These are phyloP conservation scores for Rhizophora apiculata DNA, from an alignment of 345 rosid species.

Conservation along the genomic window DNA sequence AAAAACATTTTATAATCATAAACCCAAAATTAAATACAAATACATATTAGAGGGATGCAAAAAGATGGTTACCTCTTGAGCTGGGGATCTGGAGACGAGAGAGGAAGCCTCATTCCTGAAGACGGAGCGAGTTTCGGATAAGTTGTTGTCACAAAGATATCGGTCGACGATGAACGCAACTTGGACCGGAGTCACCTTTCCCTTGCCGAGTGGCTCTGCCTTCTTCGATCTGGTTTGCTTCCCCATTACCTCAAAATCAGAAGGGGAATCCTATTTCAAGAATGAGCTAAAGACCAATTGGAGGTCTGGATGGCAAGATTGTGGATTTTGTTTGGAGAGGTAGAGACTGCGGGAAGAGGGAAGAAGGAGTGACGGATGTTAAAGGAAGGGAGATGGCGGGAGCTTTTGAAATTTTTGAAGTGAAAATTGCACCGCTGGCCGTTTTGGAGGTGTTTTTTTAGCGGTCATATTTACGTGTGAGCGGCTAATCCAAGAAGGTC, in stretches of 20 bases:
- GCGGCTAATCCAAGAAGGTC: too few relatives aligned
- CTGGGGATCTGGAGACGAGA: constrained; percentile 64
- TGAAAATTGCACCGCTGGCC: neutral
- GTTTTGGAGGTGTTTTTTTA: neutral
- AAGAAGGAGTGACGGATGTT: too few relatives aligned
- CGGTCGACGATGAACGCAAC: constrained; percentile 82
- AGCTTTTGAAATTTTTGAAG: constrained; percentile 4
- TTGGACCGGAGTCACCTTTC: constrained; percentile 70
- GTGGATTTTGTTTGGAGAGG: neutral
- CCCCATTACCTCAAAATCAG: constrained; percentile 34
- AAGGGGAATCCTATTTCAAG: neutral
- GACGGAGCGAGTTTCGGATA: constrained; percentile 46
- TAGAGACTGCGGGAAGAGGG: neutral
- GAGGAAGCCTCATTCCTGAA: constrained; percentile 70
- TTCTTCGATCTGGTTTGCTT: constrained; percentile 48
- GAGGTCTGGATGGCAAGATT: neutral
- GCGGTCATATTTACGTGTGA: neutral
- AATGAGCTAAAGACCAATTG: too few relatives aligned
- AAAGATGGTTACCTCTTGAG: constrained; percentile 42
- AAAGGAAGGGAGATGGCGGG: neutral
- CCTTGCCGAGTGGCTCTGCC: constrained; percentile 47
- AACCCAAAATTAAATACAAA: neutral
- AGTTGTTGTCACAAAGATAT: constrained; percentile 69
- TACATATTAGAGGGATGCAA: too few relatives aligned
- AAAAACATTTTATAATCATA: neutral